Conservation (phyloP, 192 early-diverging fungal genomes). For the Coemansia sp. region DNA sequence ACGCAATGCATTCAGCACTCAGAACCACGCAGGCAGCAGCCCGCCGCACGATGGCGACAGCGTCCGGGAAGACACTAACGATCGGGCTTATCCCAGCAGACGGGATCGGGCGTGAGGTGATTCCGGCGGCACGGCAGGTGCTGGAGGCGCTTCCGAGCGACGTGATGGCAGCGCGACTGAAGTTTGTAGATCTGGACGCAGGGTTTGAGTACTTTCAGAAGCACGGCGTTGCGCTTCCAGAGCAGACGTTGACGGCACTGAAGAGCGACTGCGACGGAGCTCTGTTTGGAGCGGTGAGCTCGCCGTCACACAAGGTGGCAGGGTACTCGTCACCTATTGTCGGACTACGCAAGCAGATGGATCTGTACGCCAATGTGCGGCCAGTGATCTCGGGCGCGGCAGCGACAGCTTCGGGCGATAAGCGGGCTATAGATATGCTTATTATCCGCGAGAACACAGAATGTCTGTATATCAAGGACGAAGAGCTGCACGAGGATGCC, state of each 20-base stretch:
- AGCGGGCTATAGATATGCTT: constrained; percentile 86
- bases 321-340: constrained; percentile 99
- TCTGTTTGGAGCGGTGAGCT: constrained; percentile 96
- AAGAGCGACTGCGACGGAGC: constrained; percentile 87
- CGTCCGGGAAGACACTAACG: constrained; percentile 59
- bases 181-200: constrained; percentile 84
- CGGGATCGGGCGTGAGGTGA: constrained; percentile 95
- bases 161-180: constrained; percentile 59
- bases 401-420: constrained; percentile 48
- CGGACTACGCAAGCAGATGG: constrained; percentile 89
- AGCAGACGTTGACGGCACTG: constrained; percentile 77
- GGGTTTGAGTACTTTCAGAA: constrained; percentile 96
- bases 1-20: constrained; percentile 36
- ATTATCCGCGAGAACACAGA: constrained; percentile 99
- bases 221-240: constrained; percentile 88
- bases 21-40: constrained; percentile 31
- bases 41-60: constrained; percentile 22
- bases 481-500: constrained; percentile 54
- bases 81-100: constrained; percentile 96
- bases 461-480: constrained; percentile 69
- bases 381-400: constrained; percentile 78
- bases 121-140: constrained; percentile 89
- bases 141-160: constrained; percentile 70
- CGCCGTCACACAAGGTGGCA: constrained; percentile 96
- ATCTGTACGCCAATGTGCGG: constrained; percentile 96